Conservation (phyloP, 768 basidiomycete genomes). For the Mycena crocata region DNA sequence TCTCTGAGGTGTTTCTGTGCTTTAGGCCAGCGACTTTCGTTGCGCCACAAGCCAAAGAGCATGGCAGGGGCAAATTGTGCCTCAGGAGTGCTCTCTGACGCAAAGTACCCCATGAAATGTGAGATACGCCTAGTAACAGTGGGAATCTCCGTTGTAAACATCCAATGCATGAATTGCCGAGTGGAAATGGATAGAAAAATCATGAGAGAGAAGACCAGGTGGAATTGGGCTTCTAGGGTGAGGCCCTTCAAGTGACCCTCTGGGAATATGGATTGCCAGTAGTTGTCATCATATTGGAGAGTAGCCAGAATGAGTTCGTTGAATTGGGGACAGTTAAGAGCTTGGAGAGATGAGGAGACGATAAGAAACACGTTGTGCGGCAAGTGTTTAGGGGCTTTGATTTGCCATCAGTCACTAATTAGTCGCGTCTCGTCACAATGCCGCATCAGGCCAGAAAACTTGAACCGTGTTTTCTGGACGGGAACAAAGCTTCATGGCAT, state of each 20-base stretch:
- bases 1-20: slow-evolving; percentile 10
- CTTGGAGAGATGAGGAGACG: no score
- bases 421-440: slow-evolving; percentile 7
- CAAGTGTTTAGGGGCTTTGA: no score
- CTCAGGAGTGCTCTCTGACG: not conserved
- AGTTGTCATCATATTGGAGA: not conserved
- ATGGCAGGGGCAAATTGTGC: slow-evolving; percentile 15
- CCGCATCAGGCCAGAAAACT: not conserved
- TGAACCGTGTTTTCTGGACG: not conserved
- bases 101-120: slow-evolving; percentile 12
- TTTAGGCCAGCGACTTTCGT: not conserved
- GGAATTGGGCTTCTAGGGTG: slow-evolving; percentile 4
- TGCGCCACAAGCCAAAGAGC: slow-evolving; percentile 21
- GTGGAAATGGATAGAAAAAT: slow-evolving; percentile 18
- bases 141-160: slow-evolving; percentile 19
- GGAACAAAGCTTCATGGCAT: no score
- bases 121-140: slow-evolving; percentile 12
- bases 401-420: slow-evolving; percentile 9
- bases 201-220: slow-evolving; percentile 26
- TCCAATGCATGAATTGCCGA: slow-evolving; percentile 12
- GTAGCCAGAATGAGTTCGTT: no score
- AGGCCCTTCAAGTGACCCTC: not conserved
- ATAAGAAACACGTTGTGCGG: no score
- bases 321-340: no score
- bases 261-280: not conserved